Percentiles rank a stretch among this genome's conserved stretches.
Evolutionary conservation across 192 early-diverging fungal genomes (phyloP).

Genomic region (Allomyces javanicus): DNA sequence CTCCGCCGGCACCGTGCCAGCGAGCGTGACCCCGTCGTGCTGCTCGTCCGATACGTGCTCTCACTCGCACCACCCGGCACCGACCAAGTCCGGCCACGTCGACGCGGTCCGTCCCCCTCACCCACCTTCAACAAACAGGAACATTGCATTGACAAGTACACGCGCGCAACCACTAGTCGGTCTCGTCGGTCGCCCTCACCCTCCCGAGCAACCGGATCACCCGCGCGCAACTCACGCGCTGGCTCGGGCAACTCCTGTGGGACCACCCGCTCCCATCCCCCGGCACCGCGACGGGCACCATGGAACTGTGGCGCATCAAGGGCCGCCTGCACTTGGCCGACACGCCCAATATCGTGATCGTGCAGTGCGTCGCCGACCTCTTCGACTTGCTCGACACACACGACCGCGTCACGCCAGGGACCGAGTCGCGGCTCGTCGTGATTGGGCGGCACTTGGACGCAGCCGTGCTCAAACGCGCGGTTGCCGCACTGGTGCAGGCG

Average conservation of each 20-base stretch:
- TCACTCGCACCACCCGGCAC: conserved; percentile 1
- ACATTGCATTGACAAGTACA: neutral
- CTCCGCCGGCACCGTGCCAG: neutral
- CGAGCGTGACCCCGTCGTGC: neutral
- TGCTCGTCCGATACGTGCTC: neutral
- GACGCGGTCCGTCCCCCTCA: conserved; percentile 9
- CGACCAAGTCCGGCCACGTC: conserved; percentile 5
- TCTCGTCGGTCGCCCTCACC: neutral
- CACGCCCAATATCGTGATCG: neutral
- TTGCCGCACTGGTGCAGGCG: no score
- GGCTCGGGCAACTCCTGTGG: neutral
- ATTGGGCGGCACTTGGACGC: neutral
- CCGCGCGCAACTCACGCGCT: neutral
- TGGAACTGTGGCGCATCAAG: neutral
- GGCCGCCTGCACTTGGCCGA: neutral
- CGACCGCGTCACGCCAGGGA: neutral
- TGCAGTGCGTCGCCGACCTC: neutral
- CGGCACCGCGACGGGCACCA: neutral
- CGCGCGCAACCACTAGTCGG: neutral
- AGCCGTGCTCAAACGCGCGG: neutral
- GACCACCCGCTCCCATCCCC: neutral
- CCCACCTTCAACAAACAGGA: neutral
- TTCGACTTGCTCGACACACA: neutral
- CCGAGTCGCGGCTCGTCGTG: neutral
- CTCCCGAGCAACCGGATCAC: neutral